Evolutionary conservation across 352 stramenopile genomes (phyloP), one percentile per base, ranked within the genome.

Genomic region (Thalassiosira livingstoniorum): DNA sequence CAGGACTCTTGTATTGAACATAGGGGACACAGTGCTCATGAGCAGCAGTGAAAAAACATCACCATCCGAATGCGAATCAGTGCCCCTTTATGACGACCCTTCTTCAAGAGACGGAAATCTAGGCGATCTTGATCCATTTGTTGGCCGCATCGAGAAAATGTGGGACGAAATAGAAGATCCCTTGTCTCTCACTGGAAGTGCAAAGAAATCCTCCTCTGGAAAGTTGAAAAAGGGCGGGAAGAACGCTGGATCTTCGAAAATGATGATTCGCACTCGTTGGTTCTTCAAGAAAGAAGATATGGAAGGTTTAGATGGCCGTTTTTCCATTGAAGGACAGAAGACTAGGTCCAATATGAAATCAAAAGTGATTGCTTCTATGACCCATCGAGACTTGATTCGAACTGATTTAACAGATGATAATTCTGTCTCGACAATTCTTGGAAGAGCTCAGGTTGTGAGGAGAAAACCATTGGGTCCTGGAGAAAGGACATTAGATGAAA

Each of bases 381-480:
- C 82, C 1, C 47, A 77, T 42, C 47, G 80, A 25, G 88, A 92
- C 55, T 72, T 92, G 25, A 53, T 93, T 29, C 70, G 91, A 39
- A 87, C 77, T 3, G 86, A 92, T 60, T 79, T 90, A 60, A 65
- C 45, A 13, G 87, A 93, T 78, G 75, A 91, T 51, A 92, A 92
- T 82, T 58, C 70, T 35, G 62, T 89, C n/a, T 78, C 71, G 32
- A 76, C 85, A 7, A 87, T 93, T 61, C 66, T 90, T 34, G 83
- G 73, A 1, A 90, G 90, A 60, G 70, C 70, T 65, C 61, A 54
- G 27, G 76, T 90, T 25, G 51, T 85, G 2, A 80, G 70, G 62
- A 57, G 78, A 21, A 85, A 77, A 21, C 55, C 70, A 57, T 32
- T 57, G 5, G 73, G 60, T 58, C 15, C 61, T n/a, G 11, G 34